phyloP scores from a whole-genome alignment of 2,329 filamentous ascomycete species.

The Diaporthe citri region DNA sequence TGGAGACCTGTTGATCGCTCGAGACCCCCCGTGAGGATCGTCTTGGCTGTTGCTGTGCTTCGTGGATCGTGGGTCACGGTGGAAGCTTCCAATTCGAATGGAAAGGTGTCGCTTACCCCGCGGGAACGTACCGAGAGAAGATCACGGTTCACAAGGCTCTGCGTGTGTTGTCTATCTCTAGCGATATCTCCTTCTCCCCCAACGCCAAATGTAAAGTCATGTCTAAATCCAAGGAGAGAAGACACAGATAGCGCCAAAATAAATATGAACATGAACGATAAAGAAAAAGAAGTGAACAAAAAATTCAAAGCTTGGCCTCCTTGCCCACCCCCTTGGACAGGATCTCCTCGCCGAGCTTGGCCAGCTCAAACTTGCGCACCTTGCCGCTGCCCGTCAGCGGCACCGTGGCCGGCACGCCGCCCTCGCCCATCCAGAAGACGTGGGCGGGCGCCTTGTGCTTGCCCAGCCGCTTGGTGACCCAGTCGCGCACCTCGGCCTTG shows the following conservation, averaged over 20 bases:
- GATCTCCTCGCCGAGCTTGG: slow-evolving; percentile 66
- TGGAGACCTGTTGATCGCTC: background rate
- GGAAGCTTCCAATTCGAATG: background rate
- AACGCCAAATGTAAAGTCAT: slow-evolving; percentile 4
- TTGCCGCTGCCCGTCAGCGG: slow-evolving; percentile 81
- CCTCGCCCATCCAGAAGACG: slow-evolving; percentile 81
- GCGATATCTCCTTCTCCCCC: background rate
- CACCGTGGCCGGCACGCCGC: slow-evolving; percentile 65
- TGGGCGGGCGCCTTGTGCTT: slow-evolving; percentile 78
- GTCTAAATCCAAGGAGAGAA: background rate
- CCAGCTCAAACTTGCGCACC: slow-evolving; percentile 76
- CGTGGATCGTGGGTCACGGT: background rate
- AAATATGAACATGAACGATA: background rate
- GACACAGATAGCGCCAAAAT: background rate
- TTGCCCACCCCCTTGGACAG: slow-evolving; percentile 60
- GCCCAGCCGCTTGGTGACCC: slow-evolving; percentile 72
- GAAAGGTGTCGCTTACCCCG: background rate
- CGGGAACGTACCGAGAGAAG: background rate
- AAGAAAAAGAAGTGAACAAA: no score
- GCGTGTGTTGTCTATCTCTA: slow-evolving; percentile 16
- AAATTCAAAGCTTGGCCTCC: slow-evolving; percentile 58
- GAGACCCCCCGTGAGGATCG: slow-evolving; percentile 17
- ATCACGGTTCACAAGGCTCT: background rate
- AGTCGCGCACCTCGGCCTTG: slow-evolving; percentile 69
- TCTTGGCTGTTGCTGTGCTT: background rate